A percentile compares a stretch with the other conserved stretches of the same genome.
Conservation (phyloP, 1,284 basidiomycete genomes). For the Paramarasmius palmivorus region DNA sequence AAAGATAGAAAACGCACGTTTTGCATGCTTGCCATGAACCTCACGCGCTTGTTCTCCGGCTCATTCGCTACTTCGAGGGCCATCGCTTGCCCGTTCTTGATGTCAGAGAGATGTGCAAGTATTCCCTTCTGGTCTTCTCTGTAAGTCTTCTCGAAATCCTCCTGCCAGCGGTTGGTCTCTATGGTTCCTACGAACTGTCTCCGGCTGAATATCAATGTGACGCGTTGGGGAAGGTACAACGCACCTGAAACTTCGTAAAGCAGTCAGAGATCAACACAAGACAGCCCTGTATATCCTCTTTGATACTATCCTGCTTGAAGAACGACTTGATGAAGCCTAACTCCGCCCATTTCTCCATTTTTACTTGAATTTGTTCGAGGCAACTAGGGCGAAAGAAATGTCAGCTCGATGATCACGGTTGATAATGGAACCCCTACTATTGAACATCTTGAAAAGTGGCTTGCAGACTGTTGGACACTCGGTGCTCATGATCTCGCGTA, state of each 20-base stretch:
- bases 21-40: conserved; percentile 49
- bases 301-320: conserved; percentile 42
- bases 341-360: conserved; percentile 41
- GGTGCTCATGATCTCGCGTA: conserved; percentile 29
- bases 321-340: conserved; percentile 39
- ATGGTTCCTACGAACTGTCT: conserved; percentile 38
- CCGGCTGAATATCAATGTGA: conserved; percentile 12
- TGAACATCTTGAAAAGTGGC: conserved; percentile 9
- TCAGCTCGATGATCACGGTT: background rate
- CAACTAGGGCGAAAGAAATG: conserved; percentile 33
- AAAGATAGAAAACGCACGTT: conserved; percentile 25
- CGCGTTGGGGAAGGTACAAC: conserved; percentile 1
- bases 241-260: conserved; percentile 42
- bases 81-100: conserved; percentile 39
- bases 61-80: conserved; percentile 30
- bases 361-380: conserved; percentile 33
- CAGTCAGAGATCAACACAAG: conserved; percentile 42
- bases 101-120: conserved; percentile 39
- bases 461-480: conserved; percentile 17
- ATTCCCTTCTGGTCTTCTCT: conserved; percentile 43
- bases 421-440: conserved; percentile 19
- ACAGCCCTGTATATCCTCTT: conserved; percentile 41
- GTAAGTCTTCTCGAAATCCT: conserved; percentile 34
- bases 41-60: conserved; percentile 30
- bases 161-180: conserved; percentile 49